Percentiles rank a stretch among this genome's conserved stretches.
Conservation (phyloP, 352 stramenopile genomes). For the Blastocystis sp. region DNA sequence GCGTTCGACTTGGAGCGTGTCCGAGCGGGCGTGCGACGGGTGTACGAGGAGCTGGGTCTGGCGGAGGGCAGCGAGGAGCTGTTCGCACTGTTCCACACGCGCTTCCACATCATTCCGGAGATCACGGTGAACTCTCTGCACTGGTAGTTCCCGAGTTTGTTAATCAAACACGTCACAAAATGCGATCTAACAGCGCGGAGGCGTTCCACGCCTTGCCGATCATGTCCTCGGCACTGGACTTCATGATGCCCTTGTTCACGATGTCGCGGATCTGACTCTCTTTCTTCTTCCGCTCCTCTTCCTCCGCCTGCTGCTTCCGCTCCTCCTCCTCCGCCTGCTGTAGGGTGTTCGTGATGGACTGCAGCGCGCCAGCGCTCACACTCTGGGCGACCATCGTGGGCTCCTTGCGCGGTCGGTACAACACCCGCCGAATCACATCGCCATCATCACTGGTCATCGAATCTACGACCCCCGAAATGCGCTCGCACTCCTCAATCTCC, state of each 20-base stretch:
- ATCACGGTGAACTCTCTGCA: constrained; percentile 50
- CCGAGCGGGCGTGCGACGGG: neutral
- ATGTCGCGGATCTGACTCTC: constrained; percentile 23
- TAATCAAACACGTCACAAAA: constrained; percentile 1
- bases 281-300: constrained; percentile 35
- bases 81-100: constrained; percentile 44
- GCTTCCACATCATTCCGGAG: constrained; percentile 57
- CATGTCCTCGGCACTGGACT: constrained; percentile 40
- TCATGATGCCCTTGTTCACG: constrained; percentile 54
- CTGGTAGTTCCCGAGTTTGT: constrained; percentile 3
- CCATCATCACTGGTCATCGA: neutral
- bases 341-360: constrained; percentile 21
- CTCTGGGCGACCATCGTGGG: neutral
- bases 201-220: constrained; percentile 51
- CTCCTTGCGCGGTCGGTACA: neutral
- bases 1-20: neutral
- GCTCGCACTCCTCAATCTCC: constrained; percentile 3
- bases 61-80: neutral
- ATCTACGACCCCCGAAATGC: neutral
- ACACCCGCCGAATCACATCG: neutral
- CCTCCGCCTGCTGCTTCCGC: constrained; percentile 7
- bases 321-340: constrained; percentile 39
- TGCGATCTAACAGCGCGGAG: constrained; percentile 51
- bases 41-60: constrained; percentile 46
- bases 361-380: neutral